Base-by-base conservation (phyloP, 441 rosid species). In the Euphorbia celastroides region DNA sequence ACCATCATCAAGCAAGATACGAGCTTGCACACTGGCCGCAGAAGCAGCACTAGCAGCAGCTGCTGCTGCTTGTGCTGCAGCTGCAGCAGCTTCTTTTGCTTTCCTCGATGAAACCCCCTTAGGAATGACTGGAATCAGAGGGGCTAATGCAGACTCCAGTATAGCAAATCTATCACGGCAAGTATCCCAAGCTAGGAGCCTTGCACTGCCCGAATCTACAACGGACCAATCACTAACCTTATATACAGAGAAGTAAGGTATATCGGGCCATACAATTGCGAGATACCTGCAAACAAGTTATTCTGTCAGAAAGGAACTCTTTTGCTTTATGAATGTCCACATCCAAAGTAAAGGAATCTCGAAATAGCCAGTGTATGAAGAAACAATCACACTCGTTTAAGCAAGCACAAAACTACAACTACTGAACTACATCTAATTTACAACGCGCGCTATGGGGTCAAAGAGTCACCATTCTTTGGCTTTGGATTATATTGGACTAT, bases 31-130 rank as follows among this genome's bases (percentile, higher is more conserved):
- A 72, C 84, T 79, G 57, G 99, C 97, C 0, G 93, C 77, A 70
- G 96, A 83, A 78, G 99, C 92, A 76, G 98, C 98, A 77, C 79
- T 74, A 75, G 98, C 98, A 74, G 99, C 99, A 3, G 90, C 90
- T 10, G 95, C 96, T 7, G 97, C 96, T 44, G 97, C 99, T 77
- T 92, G 97, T 66, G 92, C 97, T 64, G 97, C 97, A 11, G 96
- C 97, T 56, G 95, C 99, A 57, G 99, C 99, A 14, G 99, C 97
- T 78, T 89, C 99, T 82, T 79, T 94, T 23, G 99, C 97, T 78
- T 76, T 92, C 80, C 87, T 88, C 34, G 97, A 90, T 72, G 92
- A 94, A 71, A 88, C 82, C 30, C 98, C 96, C 74, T 92, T 92
- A 10, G 98, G 90, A 77, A 88, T 83, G 57, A 85, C 59, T 51